Base-by-base conservation (phyloP, 2,329 filamentous ascomycete genomes). In the Anthostomella pinea region DNA sequence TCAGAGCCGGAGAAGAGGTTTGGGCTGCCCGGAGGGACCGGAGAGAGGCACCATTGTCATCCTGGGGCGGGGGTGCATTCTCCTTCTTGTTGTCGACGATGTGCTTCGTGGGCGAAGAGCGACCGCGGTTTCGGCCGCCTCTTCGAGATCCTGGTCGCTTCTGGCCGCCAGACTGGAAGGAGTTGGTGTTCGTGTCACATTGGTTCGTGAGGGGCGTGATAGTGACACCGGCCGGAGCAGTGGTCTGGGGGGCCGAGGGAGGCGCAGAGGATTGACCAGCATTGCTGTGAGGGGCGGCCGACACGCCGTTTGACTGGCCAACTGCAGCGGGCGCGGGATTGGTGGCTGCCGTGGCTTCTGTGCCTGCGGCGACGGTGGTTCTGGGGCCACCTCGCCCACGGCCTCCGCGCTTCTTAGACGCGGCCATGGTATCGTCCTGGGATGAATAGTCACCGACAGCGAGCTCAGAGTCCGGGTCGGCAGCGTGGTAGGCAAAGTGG, bases 341-440 rank as follows among this genome's bases (percentile, higher is more conserved):
- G 40, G 27, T 20, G n/a, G 38, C 18, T 35, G 34, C 33, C 40
- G 41, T 25, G 39, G 33, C 22, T 21, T 33, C 36, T 24, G 43
- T 34, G 30, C 29, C 8, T 36, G 29, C 34, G 19, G 35, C 21
- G 18, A 27, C 36, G 30, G 46, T 44, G 35, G 43, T 18, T 29
- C 43, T 54, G 33, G 42, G 29, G 38, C 50, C 48, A 30, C 51
- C 46, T 37, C 56, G 51, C 36, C 50, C 57, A 38, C 53, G 52
- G 41, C 49, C 52, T 23, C 44, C 45, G 35, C 58, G 58, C 33
- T 50, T 57, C 48, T 49, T 58, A 43, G 52, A 30, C 35, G 51
- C 43, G 22, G 52, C 45, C 52, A 52, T 51, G 30, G 34, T 42
- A 19, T 48, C 23, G 30, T 47, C 46, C 31, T 44, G 39, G 7